These are phyloP conservation scores for Trapa incisa DNA, from an alignment of 345 rosid species.

Conservation along the genomic window DNA sequence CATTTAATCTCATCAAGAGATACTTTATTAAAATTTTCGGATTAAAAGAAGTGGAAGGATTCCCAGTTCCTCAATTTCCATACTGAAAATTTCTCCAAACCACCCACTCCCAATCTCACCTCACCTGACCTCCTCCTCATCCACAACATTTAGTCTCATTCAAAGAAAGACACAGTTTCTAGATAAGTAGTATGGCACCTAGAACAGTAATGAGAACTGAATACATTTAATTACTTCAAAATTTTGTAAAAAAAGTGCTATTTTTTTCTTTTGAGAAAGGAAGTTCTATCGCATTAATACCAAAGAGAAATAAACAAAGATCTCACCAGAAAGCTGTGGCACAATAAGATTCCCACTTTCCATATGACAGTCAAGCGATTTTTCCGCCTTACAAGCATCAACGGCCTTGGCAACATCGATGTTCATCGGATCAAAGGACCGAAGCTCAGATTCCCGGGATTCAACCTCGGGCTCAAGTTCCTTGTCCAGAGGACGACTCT, in stretches of 20 bases:
- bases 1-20: not conserved
- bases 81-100: too few species aligned
- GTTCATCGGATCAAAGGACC: slow-evolving; percentile 54
- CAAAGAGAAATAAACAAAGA: slow-evolving; percentile 3
- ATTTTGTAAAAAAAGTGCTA: not conserved
- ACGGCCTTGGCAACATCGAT: slow-evolving; percentile 33
- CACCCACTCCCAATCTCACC: too few species aligned
- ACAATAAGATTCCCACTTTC: slow-evolving; percentile 36
- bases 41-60: too few species aligned
- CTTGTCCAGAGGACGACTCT: slow-evolving; percentile 20
- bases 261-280: not conserved
- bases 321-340: slow-evolving; percentile 20
- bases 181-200: not conserved
- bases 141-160: not conserved
- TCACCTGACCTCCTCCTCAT: not conserved
- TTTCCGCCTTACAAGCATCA: slow-evolving; percentile 36
- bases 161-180: not conserved
- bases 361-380: slow-evolving; percentile 34
- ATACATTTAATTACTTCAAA: not conserved
- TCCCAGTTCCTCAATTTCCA: too few species aligned
- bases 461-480: slow-evolving; percentile 33
- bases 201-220: not conserved
- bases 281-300: slow-evolving; percentile 5
- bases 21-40: too few species aligned
- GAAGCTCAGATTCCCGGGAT: slow-evolving; percentile 43